These are phyloP conservation scores for thale cress (Arabidopsis thaliana) DNA, from an alignment of 345 rosid species.

Conservation along the genomic window TAIR10.1 NC_003070.9:26294001-26294500, in stretches of 20 bases:
- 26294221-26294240: conserved; percentile 76
- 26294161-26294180: conserved; percentile 77
- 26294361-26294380: conserved; percentile 34
- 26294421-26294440: conserved; percentile 79
- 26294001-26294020: conserved; percentile 79
- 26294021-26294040: conserved; percentile 62
- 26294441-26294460: conserved; percentile 78
- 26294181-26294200: conserved; percentile 65
- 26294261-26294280: conserved; percentile 66
- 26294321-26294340: conserved; percentile 1
- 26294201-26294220: conserved; percentile 71
- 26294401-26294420: conserved; percentile 78
- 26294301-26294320: background rate
- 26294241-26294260: conserved; percentile 70
- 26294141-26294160: conserved; percentile 72
- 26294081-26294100: conserved; percentile 84
- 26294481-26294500: conserved; percentile 23
- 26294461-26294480: conserved; percentile 87
- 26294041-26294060: conserved; percentile 81
- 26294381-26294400: conserved; percentile 84
- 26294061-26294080: conserved; percentile 78
- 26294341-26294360: background rate
- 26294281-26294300: conserved; percentile 65
- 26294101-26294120: conserved; percentile 76
- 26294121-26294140: conserved; percentile 63